phyloP scores from a whole-genome alignment of 352 stramenopile species.

The Phytophthora multivora region DNA sequence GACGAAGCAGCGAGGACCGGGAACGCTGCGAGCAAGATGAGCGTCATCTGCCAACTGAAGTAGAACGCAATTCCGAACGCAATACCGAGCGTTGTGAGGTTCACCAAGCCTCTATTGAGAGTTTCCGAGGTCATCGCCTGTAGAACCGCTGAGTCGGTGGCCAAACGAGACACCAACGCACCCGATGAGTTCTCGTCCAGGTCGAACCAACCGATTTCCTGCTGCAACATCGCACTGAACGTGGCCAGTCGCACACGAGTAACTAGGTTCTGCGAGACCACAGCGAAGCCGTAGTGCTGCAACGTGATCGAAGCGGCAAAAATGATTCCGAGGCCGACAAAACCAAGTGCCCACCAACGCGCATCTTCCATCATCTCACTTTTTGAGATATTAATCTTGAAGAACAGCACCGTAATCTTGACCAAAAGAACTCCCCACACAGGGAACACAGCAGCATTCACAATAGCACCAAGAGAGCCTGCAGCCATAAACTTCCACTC shows the following conservation, averaged over 20 bases:
- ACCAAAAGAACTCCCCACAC: slow-evolving; percentile 57
- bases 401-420: slow-evolving; percentile 61
- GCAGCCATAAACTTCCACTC: slow-evolving; percentile 47
- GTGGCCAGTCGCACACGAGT: slow-evolving; percentile 54
- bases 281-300: slow-evolving; percentile 61
- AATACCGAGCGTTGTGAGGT: slow-evolving; percentile 49
- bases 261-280: slow-evolving; percentile 62
- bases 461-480: slow-evolving; percentile 38
- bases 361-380: slow-evolving; percentile 52
- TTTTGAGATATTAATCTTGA: slow-evolving; percentile 49
- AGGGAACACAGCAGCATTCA: slow-evolving; percentile 55
- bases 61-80: slow-evolving; percentile 58
- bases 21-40: slow-evolving; percentile 45
- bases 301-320: slow-evolving; percentile 51
- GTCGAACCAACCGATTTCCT: slow-evolving; percentile 89
- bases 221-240: slow-evolving; percentile 69
- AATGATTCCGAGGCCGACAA: slow-evolving; percentile 44
- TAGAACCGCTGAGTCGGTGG: slow-evolving; percentile 78
- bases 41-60: slow-evolving; percentile 66
- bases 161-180: slow-evolving; percentile 68
- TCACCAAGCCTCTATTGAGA: slow-evolving; percentile 56
- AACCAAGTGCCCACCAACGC: slow-evolving; percentile 47
- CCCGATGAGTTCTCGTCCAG: slow-evolving; percentile 71
- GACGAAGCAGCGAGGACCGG: slow-evolving; percentile 38
- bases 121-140: slow-evolving; percentile 79